Percentiles rank a stretch among this genome's conserved stretches.
Conservation (phyloP, 2,329 filamentous ascomycete genomes). For the Blastomyces parvus region DNA sequence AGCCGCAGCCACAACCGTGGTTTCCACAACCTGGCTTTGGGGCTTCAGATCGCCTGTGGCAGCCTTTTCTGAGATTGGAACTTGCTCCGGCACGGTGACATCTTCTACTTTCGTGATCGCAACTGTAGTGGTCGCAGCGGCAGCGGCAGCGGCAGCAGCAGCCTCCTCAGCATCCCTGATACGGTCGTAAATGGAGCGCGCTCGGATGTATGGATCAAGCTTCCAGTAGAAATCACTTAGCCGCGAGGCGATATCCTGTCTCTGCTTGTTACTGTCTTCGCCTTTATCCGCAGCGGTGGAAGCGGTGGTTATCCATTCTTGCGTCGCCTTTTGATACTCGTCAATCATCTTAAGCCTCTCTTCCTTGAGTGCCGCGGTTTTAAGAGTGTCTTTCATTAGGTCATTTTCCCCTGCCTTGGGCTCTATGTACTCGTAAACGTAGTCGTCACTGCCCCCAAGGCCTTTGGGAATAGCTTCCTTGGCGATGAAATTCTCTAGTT, state of each 20-base stretch:
- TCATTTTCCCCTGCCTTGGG: constrained; percentile 67
- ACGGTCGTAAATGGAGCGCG: constrained; percentile 76
- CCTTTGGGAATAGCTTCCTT: constrained; percentile 65
- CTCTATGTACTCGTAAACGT: constrained; percentile 73
- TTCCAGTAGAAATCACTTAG: constrained; percentile 75
- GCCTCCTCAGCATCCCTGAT: constrained; percentile 23
- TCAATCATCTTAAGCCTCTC: constrained; percentile 57
- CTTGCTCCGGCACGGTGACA: neutral
- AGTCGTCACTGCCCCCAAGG: constrained; percentile 76
- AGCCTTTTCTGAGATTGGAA: neutral
- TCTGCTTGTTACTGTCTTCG: constrained; percentile 45
- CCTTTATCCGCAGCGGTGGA: constrained; percentile 38
- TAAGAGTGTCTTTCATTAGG: constrained; percentile 56
- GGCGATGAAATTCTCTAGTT: constrained; percentile 68
- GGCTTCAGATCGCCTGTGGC: neutral
- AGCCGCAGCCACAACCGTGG: neutral
- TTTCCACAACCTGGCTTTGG: neutral
- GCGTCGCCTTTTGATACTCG: constrained; percentile 64
- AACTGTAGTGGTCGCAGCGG: neutral
- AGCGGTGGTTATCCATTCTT: constrained; percentile 59
- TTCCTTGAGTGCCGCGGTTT: constrained; percentile 53
- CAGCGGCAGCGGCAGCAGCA: neutral
- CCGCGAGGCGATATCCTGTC: constrained; percentile 52
- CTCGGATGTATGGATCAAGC: constrained; percentile 76
- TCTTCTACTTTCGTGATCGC: neutral